Evolutionary conservation across 192 early-diverging fungal genomes (phyloP).

Genomic region (Linnemannia elongata): DNA sequence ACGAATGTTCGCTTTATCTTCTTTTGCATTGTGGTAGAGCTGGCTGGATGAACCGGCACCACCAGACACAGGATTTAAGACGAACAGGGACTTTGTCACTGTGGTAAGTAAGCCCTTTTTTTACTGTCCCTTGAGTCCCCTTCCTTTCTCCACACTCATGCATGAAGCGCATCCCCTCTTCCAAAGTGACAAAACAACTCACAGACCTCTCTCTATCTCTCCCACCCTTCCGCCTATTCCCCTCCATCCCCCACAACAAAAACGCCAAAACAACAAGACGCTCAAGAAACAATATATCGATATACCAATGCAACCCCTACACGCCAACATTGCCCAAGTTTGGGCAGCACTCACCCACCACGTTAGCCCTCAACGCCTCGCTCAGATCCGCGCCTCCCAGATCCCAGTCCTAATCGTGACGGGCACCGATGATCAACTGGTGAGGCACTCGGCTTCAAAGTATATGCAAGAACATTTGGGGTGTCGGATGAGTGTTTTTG

Average conservation of each 20-base stretch:
- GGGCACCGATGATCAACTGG: conserved; percentile 13
- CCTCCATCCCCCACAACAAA: neutral
- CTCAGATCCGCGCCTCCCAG: neutral
- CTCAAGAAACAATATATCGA: conserved; percentile 8
- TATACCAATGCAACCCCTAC: conserved; percentile 10
- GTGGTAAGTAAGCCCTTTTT: neutral
- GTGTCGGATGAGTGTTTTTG: conserved; percentile 18
- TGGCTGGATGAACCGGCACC: neutral
- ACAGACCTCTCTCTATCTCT: neutral
- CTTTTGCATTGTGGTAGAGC: neutral
- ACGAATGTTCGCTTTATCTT: neutral
- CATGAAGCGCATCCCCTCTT: neutral
- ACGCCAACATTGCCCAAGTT: conserved; percentile 17
- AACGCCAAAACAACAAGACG: neutral
- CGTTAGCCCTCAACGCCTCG: conserved; percentile 1
- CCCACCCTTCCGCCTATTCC: neutral
- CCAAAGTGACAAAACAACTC: conserved; percentile 1
- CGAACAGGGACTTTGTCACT: neutral
- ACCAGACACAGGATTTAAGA: neutral
- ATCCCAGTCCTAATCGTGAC: conserved; percentile 17
- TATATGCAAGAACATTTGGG: conserved; percentile 15
- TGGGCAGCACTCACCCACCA: conserved; percentile 16
- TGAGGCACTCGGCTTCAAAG: conserved; percentile 13
- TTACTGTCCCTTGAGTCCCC: neutral
- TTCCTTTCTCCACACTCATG: neutral